Base-by-base conservation (phyloP, 1,139 yeast species). In the Candida tunisiensis region DNA sequence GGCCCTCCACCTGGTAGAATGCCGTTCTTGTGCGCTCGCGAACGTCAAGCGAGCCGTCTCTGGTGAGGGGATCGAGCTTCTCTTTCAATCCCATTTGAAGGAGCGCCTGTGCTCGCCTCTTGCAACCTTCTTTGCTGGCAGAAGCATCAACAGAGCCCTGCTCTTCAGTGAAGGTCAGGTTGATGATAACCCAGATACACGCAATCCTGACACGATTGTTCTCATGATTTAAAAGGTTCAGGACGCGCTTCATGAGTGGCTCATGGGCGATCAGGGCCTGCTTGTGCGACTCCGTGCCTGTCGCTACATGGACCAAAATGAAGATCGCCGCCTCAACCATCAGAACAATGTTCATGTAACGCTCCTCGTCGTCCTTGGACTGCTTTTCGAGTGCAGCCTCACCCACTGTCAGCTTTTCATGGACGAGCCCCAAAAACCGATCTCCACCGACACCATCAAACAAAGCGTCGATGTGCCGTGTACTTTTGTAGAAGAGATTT, bases 401-500 rank as follows among this genome's bases (percentile, higher is more conserved):
- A 25, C 4, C 7, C 23, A 12, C 32, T 10, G 39, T 31, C 16
- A 45, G 30, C 28, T 40, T 49, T 26, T 28, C 37, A 28, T 37
- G 45, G 8, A 45, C 30, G 34, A 42, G 37, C 13, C 33, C 32
- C 23, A 49, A 40, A 16, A 52, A 34, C 13, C 44, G 41, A 1
- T 40, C 49, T 24, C 35, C 55, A 49, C 41, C 55, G 16, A 47
- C 33, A 8, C 47, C 49, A n/a, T 45, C 47, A 28, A 66, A 44
- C 8, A 67, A 39, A 21, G 49, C 41, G 27, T 55, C 56, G 2
- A 67, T 59, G 34, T 71, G 68, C 24, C 58, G 56, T 14, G 67
- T 56, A 3, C 78, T 65, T n/a, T 73, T 69, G 21, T 83, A 72
- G 0, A 85, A 67, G 27, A 77, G 52, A 44, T 83, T 83, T 33